phyloP scores from a whole-genome alignment of 2,329 filamentous ascomycete species.

The Harringtonia lauricola region DNA sequence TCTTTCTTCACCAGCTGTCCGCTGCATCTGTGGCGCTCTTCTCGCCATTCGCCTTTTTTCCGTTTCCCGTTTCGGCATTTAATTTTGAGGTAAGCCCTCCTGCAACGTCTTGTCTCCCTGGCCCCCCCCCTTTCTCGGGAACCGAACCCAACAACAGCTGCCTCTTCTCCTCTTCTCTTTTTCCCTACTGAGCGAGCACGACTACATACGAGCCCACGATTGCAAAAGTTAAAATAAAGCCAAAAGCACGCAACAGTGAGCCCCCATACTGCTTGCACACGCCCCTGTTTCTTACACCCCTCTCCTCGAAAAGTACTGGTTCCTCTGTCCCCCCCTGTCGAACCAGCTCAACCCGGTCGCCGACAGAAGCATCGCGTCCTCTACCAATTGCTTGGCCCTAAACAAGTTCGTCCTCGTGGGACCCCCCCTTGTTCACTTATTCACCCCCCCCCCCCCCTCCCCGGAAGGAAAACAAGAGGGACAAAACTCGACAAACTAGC shows the following conservation, averaged over 20 bases:
- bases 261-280: not conserved
- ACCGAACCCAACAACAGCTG: no score
- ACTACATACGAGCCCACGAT: no score
- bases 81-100: no score
- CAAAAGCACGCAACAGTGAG: no score
- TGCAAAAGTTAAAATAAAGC: no score
- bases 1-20: not conserved
- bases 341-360: slow-evolving; percentile 5
- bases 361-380: slow-evolving; percentile 7
- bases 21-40: no score
- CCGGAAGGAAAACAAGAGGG: not conserved
- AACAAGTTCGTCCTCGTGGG: slow-evolving; percentile 3
- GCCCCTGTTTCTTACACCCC: not conserved
- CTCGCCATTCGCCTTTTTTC: no score
- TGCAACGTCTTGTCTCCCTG: no score
- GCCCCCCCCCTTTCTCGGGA: no score
- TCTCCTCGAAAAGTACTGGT: not conserved
- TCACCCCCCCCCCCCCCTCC: not conserved
- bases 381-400: slow-evolving; percentile 8
- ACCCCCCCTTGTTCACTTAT: not conserved
- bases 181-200: no score
- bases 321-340: not conserved
- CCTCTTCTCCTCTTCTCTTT: no score
- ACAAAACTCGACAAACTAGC: not conserved
- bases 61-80: no score